Base-by-base conservation (phyloP, 2,329 filamentous ascomycete species). In the Neopestalotiopsis sp. region DNA sequence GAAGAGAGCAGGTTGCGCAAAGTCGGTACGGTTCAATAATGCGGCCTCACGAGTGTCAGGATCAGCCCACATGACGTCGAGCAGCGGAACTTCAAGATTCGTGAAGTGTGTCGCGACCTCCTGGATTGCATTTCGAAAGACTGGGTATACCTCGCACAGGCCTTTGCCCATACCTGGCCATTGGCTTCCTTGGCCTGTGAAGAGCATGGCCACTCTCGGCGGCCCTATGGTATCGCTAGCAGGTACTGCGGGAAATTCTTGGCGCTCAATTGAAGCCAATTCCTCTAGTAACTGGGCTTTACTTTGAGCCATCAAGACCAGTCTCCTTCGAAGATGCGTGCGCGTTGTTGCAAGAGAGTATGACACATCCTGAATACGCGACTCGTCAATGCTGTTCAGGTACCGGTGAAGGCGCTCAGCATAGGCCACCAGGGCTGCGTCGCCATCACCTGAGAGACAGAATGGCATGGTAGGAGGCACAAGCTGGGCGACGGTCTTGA, bases 181-280 rank as follows among this genome's bases (percentile, higher is more conserved):
- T 57, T 79, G 77, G 64, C 74, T 76, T 4, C 80, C 79, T 71
- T 81, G 80, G 0, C 80, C 79, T 0, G 78, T 79, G 69, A 81
- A 81, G 61, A 81, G 71, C 70, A 79, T 75, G 2, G 74, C 76
- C 24, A 81, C 42, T 56, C 63, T 71, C 61, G 72, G 71, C 56
- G 62, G 34, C 32, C 64, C 64, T 9, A 53, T 10, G 42, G 65
- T 34, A 24, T 66, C 66, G 34, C 40, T 67, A 45, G 61, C 58
- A 67, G 62, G 38, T 28, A 66, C 40, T 61, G 63, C 61, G 4
- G 66, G 59, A 65, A 45, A 61, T 45, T 61, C 56, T n/a, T 32
- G 49, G 24, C 45, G 65, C 24, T 38, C 40, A 34, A 64, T 66
- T 42, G 66, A 68, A 61, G 63, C 66, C 10, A 74, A 58, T 61